Evolutionary conservation across 2,329 filamentous ascomycete species (phyloP).

Genomic region (Calcarisporium arbuscula): DNA sequence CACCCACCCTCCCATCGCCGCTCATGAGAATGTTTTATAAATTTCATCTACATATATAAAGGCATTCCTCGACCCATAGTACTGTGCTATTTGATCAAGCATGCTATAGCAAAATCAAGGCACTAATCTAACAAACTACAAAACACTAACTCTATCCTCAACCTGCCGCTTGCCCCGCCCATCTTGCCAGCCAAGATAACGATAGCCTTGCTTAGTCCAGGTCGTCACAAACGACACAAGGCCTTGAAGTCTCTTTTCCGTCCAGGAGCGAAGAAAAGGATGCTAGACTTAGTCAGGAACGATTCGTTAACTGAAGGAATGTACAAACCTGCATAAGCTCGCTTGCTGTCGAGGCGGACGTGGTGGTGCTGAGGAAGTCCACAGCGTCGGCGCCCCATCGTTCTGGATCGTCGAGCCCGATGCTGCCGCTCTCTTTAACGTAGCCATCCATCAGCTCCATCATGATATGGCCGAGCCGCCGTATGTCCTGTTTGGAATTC

Average conservation of each 20-base stretch:
- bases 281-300: constrained; percentile 1
- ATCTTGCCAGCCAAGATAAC: constrained; percentile 3
- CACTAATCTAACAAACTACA: constrained; percentile 9
- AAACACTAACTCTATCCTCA: constrained; percentile 1
- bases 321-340: constrained; percentile 2
- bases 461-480: constrained; percentile 1
- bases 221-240: constrained; percentile 3
- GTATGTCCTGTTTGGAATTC: constrained; percentile 4
- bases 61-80: too few relatives aligned
- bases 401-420: constrained; percentile 1
- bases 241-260: constrained; percentile 2
- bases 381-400: constrained; percentile 1
- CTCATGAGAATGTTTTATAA: too few relatives aligned
- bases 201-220: constrained; percentile 2
- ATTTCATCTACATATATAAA: too few relatives aligned
- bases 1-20: too few relatives aligned
- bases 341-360: not conserved
- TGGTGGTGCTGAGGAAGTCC: constrained; percentile 2
- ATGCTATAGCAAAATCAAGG: not conserved
- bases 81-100: not conserved
- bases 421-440: not conserved
- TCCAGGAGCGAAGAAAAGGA: constrained; percentile 2
- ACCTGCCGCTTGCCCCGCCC: constrained; percentile 1
- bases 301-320: not conserved
- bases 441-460: constrained; percentile 4